Evolutionary conservation across 1,284 basidiomycete genomes (phyloP).

Genomic region (Sanghuangporus sanghuang): DNA sequence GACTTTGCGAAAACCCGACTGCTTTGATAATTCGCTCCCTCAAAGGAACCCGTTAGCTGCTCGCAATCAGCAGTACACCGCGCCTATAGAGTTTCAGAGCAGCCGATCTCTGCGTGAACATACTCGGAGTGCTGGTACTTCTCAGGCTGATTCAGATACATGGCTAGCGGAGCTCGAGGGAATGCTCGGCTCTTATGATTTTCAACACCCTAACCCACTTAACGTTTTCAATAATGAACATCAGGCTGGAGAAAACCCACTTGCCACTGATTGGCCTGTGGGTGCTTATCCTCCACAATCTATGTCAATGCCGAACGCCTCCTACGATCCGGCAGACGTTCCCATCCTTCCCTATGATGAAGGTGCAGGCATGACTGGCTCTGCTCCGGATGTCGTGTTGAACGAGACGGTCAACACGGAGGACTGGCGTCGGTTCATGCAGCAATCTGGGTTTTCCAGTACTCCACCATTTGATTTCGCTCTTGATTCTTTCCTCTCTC

Average conservation of each 20-base stretch:
- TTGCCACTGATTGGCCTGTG: too few relatives aligned
- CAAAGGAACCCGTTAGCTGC: too few relatives aligned
- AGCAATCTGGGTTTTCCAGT: neutral
- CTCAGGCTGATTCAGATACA: neutral
- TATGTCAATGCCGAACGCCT: too few relatives aligned
- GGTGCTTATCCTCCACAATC: too few relatives aligned
- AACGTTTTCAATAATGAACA: neutral
- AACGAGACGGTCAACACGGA: neutral
- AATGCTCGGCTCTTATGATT: neutral
- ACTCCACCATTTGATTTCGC: neutral
- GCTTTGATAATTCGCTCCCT: too few relatives aligned
- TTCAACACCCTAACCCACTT: neutral
- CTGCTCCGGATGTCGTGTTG: neutral
- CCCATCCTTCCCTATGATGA: neutral
- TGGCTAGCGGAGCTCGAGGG: neutral
- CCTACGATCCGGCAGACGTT: too few relatives aligned
- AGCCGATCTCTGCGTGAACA: too few relatives aligned
- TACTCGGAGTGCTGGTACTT: neutral
- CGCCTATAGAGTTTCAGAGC: too few relatives aligned
- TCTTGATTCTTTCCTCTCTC: neutral
- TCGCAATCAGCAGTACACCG: too few relatives aligned
- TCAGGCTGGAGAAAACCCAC: too few relatives aligned
- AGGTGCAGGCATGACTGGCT: neutral
- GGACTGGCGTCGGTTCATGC: constrained; percentile 1
- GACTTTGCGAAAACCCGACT: too few relatives aligned